A percentile compares a stretch with the other conserved stretches of the same genome.
Evolutionary conservation across 2,329 filamentous ascomycete species (phyloP).

Genomic region (Cordyceps militaris): DNA sequence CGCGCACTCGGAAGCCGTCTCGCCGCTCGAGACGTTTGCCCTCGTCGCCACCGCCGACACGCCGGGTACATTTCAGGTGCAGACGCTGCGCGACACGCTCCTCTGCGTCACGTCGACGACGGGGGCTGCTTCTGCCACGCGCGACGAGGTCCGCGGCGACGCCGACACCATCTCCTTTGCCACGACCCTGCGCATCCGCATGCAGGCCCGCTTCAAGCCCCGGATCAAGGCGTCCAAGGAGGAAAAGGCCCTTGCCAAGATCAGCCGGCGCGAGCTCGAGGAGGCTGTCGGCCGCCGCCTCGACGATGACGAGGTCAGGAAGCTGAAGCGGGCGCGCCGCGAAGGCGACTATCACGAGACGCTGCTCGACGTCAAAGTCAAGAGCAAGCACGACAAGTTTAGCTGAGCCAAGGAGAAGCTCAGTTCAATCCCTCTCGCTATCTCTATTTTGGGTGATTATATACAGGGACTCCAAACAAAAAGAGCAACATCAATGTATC

Average conservation of each 20-base stretch:
- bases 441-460: not conserved
- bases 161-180: conserved; percentile 58
- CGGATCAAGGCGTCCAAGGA: conserved; percentile 71
- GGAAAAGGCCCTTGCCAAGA: conserved; percentile 75
- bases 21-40: conserved; percentile 73
- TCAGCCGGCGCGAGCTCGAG: conserved; percentile 80
- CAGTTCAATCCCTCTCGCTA: not conserved
- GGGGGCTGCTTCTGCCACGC: conserved; percentile 36
- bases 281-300: conserved; percentile 67
- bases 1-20: conserved; percentile 74
- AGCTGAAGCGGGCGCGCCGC: conserved; percentile 71
- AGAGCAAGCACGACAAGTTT: conserved; percentile 87
- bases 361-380: conserved; percentile 79
- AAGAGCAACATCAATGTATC: not conserved
- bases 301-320: conserved; percentile 79
- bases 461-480: not conserved
- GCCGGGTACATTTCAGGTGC: conserved; percentile 65
- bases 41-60: conserved; percentile 58
- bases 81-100: conserved; percentile 66
- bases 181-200: conserved; percentile 73
- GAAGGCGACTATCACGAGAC: conserved; percentile 89
- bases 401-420: conserved; percentile 20
- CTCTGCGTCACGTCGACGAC: conserved; percentile 51
- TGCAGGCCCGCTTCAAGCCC: conserved; percentile 94
- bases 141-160: conserved; percentile 69